A percentile compares a stretch with the other conserved stretches of the same genome.
phyloP scores from a whole-genome alignment of 2,329 filamentous ascomycete genomes.

The Tolypocladium tropicale region DNA sequence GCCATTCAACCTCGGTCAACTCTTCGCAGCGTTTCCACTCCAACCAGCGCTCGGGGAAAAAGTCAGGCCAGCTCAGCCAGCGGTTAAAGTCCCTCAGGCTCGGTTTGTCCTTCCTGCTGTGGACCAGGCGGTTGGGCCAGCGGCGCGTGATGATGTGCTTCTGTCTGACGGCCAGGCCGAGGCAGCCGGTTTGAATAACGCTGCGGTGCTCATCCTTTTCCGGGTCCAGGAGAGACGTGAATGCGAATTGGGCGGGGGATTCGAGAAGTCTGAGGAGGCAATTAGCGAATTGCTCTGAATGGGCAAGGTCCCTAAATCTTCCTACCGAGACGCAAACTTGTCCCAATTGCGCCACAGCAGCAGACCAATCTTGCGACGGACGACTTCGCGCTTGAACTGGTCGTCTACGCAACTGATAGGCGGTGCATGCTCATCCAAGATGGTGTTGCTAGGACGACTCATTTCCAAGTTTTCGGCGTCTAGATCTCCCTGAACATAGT shows the following conservation, averaged over 20 bases:
- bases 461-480: constrained; percentile 4
- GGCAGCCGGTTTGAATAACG: constrained; percentile 6
- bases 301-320: no score
- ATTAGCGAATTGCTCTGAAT: no score
- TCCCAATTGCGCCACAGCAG: constrained; percentile 16
- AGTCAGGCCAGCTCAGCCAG: constrained; percentile 12
- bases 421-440: constrained; percentile 11
- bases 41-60: constrained; percentile 12
- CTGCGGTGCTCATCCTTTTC: neutral
- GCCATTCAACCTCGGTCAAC: neutral
- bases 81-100: constrained; percentile 10
- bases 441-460: neutral
- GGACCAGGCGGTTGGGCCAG: constrained; percentile 13
- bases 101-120: constrained; percentile 3
- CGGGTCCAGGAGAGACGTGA: neutral
- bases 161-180: constrained; percentile 8
- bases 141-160: constrained; percentile 11
- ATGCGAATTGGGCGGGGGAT: constrained; percentile 1
- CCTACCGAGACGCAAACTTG: constrained; percentile 10
- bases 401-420: neutral
- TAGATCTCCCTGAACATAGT: neutral
- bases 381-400: neutral
- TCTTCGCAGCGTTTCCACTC: constrained; percentile 15
- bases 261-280: constrained; percentile 3
- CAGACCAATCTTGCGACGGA: constrained; percentile 10